Base-by-base conservation (phyloP, 83 land plant species). In the Diphasiastrum complanatum region DNA sequence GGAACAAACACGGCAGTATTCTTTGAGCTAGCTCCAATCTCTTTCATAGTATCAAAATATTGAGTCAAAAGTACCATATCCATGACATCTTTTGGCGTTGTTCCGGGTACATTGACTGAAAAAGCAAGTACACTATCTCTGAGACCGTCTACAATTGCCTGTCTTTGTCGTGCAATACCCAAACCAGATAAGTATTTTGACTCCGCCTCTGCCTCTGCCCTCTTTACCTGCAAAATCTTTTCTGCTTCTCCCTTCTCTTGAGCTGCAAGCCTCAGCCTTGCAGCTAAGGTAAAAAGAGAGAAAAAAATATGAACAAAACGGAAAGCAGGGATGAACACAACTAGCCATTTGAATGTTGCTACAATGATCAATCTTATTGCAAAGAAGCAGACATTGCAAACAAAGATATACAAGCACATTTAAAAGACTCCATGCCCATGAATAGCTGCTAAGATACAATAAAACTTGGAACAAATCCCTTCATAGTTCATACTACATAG, bases 161-260 rank as follows among this genome's bases (percentile, higher is more conserved):
- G 68, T 45, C 68, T 51, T 32, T 65, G 68, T n/a, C 68, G 14
- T 11, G 68, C 68, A 18, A 65, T 45, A n/a, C 68, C 68, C 23
- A 33, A 22, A 4, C 68, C 68, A 19, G 68, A 65, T 2, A 65
- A 61, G 40, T 33, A 65, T 33, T 65, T 65, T 16, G 68, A 5
- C 27, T 65, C 68, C 1, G 68, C 68, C 26, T 65, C 60, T 3
- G 68, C 68, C 29, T 65, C 68, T 1, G 68, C 68, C 23, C 68
- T 40, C 43, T 65, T 65, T 46, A 65, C 68, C 35, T 65, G 61
- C 2, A 65, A 32, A 4, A 65, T 53, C 41, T 65, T 65, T 61
- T 65, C 68, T 33, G 68, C 68, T 28, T 65, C 68, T 5, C 61
- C 68, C 49, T 65, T 65, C 60, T 65, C 68, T 12, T 65, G 41